A percentile compares a stretch with the other conserved stretches of the same genome.
phyloP scores from a whole-genome alignment of 495 filamentous ascomycete species.

The Podospora fimiseda region DNA sequence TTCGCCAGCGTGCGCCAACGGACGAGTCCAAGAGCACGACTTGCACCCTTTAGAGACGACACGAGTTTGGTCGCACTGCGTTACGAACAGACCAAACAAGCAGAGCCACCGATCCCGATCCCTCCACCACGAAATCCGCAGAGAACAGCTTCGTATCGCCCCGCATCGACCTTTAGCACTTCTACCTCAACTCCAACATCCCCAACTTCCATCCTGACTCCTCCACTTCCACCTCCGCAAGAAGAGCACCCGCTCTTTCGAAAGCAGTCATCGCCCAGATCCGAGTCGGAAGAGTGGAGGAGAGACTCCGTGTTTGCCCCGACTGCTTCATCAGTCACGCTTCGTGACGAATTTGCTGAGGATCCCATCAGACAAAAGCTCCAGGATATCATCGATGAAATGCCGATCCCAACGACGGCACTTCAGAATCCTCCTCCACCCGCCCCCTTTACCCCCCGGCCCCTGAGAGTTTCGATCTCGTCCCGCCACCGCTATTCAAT shows the following conservation, averaged over 20 bases:
- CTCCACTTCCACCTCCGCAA: constrained; percentile 36
- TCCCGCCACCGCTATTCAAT: background rate
- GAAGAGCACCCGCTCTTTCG: constrained; percentile 45
- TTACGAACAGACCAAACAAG: constrained; percentile 50
- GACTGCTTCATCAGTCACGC: constrained; percentile 42
- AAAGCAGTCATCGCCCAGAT: constrained; percentile 25
- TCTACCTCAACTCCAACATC: constrained; percentile 8
- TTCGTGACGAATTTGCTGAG: constrained; percentile 37
- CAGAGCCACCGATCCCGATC: constrained; percentile 50
- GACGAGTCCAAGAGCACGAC: constrained; percentile 23
- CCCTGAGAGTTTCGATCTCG: constrained; percentile 20
- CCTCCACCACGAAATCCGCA: constrained; percentile 35
- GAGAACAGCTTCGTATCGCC: constrained; percentile 21
- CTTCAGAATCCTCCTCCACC: background rate
- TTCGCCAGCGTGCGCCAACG: constrained; percentile 31
- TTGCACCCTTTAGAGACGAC: constrained; percentile 42
- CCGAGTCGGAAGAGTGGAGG: constrained; percentile 27
- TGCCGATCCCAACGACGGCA: constrained; percentile 10
- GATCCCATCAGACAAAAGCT: constrained; percentile 35
- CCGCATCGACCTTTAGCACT: constrained; percentile 17
- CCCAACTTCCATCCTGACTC: constrained; percentile 31
- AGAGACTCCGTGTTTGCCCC: constrained; percentile 52
- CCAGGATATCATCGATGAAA: constrained; percentile 18
- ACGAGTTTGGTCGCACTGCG: constrained; percentile 44
- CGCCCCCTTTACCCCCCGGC: constrained; percentile 19